Evolutionary conservation across 805 yeast genomes (phyloP).

Genomic region (Komagataella ulmi): DNA sequence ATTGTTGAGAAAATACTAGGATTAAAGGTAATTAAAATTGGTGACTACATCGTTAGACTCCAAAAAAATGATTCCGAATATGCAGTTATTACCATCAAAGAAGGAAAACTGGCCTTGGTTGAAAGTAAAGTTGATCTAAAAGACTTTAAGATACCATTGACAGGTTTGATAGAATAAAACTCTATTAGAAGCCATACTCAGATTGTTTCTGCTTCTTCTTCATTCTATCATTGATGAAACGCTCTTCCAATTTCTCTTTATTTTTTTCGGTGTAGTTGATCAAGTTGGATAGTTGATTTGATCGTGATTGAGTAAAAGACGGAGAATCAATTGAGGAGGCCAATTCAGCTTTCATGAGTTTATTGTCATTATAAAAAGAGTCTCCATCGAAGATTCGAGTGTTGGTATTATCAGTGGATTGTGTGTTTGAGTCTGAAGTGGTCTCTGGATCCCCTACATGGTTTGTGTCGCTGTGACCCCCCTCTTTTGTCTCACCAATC

Average conservation of each 20-base stretch:
- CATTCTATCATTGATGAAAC: conserved; percentile 7
- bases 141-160: not conserved
- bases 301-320: conserved; percentile 7
- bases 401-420: conserved; percentile 1
- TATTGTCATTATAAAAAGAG: not conserved
- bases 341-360: not conserved
- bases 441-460: not conserved
- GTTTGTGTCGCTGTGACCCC: not conserved
- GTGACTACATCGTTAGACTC: not conserved
- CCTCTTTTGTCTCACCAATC: not conserved
- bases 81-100: not conserved
- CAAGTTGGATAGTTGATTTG: conserved; percentile 17
- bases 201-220: conserved; percentile 6
- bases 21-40: not conserved
- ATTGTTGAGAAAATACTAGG: not conserved
- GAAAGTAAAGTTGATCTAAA: not conserved
- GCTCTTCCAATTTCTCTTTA: conserved; percentile 11
- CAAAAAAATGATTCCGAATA: not conserved
- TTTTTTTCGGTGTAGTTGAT: conserved; percentile 16
- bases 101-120: not conserved
- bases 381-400: not conserved
- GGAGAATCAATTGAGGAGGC: not conserved
- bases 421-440: not conserved
- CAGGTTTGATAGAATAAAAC: not conserved
- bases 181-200: conserved; percentile 9